Base-by-base conservation (phyloP, 1,284 basidiomycete genomes). In the Cutaneotrichosporon dermatis region DNA sequence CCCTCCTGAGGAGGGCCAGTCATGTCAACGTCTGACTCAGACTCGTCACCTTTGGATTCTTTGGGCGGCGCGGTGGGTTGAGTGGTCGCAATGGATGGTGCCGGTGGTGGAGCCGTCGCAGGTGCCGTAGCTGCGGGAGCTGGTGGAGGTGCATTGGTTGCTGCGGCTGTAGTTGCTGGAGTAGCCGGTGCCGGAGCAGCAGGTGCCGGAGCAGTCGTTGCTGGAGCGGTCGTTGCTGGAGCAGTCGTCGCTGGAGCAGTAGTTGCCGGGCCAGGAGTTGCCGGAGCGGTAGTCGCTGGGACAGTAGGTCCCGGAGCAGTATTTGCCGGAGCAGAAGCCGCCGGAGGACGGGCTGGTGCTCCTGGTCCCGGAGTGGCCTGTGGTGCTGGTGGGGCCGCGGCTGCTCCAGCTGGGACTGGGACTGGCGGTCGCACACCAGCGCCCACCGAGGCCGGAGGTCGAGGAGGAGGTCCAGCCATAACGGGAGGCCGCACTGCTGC, bases 1-100 rank as follows among this genome's bases (percentile, higher is more conserved):
- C 73, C 73, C 6, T 67, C 68, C 56, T 74, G 72, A n/a, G 58
- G 62, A 0, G 63, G 69, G 9, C 73, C 73, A 9, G 46, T 68
- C 71, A 71, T 70, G 51, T 69, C 69, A 1, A 68, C 65, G 35
- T 73, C 72, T 13, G 60, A 57, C 40, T 72, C 73, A 9, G 61
- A 63, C 34, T 67, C 68, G 12, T 37, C 36, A n/a, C 15, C 37
- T 61, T 57, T 15, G 46, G 15, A 7, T 41, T 15, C n/a, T 7
- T 37, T 36, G 48, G 12, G 45, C 16, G 33, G 8, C 42, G 45
- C 16, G 7, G 41, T 9, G 1, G 36, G 25, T 41, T 25, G 25
- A 25, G 25, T 25, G 25, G 25, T 25, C 25, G 25, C 25, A 25
- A 25, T 25, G 25, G 25, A 25, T 25, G 25, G 25, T 25, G 33